These are phyloP conservation scores for Camelina hispida DNA, from an alignment of 345 rosid species.

Conservation along the genomic window DNA sequence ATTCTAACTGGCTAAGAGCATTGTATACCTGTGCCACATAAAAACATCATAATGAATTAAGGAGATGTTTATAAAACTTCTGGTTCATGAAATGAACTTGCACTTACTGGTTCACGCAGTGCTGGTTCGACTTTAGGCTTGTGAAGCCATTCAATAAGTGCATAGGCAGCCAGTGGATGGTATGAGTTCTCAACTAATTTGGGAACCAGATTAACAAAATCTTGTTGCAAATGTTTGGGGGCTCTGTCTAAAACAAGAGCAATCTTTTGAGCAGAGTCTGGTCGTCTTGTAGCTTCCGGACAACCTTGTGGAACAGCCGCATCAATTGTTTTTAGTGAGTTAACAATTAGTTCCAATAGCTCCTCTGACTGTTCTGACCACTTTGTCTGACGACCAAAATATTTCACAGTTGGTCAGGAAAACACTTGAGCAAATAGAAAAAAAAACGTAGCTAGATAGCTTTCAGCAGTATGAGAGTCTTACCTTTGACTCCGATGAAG, in stretches of 20 bases:
- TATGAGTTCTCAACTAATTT: conserved; percentile 95
- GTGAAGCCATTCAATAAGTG: conserved; percentile 86
- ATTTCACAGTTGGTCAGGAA: conserved; percentile 31
- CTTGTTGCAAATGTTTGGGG: conserved; percentile 88
- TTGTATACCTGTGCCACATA: conserved; percentile 72
- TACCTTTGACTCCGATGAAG: conserved; percentile 60
- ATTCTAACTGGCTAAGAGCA: conserved; percentile 88
- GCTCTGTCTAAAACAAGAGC: conserved; percentile 95
- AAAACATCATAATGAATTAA: conserved; percentile 21
- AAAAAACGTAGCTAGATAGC: neutral
- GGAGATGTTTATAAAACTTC: conserved; percentile 11
- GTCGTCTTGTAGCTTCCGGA: conserved; percentile 91
- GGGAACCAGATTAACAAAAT: conserved; percentile 92
- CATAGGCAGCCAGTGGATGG: conserved; percentile 88
- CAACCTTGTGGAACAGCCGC: conserved; percentile 95
- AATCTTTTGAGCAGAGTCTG: conserved; percentile 93
- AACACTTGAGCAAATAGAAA: conserved; percentile 9
- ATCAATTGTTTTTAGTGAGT: conserved; percentile 91
- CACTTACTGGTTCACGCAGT: conserved; percentile 68
- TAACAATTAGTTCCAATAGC: conserved; percentile 91
- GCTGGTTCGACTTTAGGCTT: conserved; percentile 90
- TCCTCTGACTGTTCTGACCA: conserved; percentile 99
- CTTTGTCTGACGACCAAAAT: conserved; percentile 68
- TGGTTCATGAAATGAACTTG: conserved; percentile 18
- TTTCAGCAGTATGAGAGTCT: conserved; percentile 19